Evolutionary conservation across 2,329 filamentous ascomycete species (phyloP), one percentile per base, ranked within the genome.

Genomic region (Penicillium sp.): DNA sequence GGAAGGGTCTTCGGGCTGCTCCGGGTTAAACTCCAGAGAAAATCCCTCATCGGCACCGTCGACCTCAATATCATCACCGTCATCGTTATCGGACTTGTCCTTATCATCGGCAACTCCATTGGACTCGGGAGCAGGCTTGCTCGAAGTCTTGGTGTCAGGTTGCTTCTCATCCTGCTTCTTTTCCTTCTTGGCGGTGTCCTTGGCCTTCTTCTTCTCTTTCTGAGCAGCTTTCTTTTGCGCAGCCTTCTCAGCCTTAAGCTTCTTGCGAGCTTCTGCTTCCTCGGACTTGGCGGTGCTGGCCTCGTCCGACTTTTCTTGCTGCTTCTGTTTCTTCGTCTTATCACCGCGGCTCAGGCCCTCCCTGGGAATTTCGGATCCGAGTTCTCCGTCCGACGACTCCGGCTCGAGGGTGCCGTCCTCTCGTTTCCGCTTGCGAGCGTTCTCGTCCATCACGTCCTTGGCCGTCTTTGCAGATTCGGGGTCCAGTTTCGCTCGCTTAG

Each of bases 361-460:
- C 29, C 76, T 73, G 2, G 84, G 84, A 50, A 73, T 38, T 39
- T 71, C 67, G 10, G 64, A 62, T 39, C 64, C 67, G 13, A 67
- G 35, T 71, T 76, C 28, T 33, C 50, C 58, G 16, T 73, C 73
- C 1, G 72, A 72, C 4, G 71, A 74, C 14, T 68, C 69, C 27
- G 61, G 55, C n/a, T 67, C 70, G 17, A 68, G 66, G 23, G 74
- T 74, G 41, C 82, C 70, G 49, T 84, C 80, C 38, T 81, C 79
- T 18, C 85, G 74, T 70, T 94, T 94, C 44, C 88, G 80, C 73
- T 94, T 94, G 57, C 70, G 71, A 37, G 78, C 78, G 39, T 86
- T 88, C 61, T 94, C 90, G 53, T 94, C 88, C 80, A 94, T 84
- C 47, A 96, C 81, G 65, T 97, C 90, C 65, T 94, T 91, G 46